phyloP scores from a whole-genome alignment of 2,329 filamentous ascomycete species.

The Colletotrichum ledebouriae region DNA sequence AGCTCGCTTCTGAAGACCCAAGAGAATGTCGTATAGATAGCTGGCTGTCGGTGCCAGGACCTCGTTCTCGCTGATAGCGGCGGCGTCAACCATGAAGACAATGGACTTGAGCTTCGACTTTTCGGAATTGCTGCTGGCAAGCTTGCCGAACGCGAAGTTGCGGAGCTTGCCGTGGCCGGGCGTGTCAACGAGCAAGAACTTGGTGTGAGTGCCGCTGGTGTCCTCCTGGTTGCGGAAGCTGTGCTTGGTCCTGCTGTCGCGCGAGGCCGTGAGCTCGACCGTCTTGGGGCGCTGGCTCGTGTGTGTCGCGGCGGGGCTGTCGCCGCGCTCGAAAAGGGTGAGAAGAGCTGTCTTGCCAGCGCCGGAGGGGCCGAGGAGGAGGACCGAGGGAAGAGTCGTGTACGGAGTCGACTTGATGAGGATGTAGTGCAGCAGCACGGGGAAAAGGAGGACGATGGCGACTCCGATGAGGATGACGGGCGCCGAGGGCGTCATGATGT shows the following conservation, averaged over 20 bases:
- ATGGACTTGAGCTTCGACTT: conserved; percentile 74
- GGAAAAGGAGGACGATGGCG: conserved; percentile 78
- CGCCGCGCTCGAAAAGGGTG: conserved; percentile 76
- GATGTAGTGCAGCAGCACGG: conserved; percentile 81
- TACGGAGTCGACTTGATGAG: conserved; percentile 78
- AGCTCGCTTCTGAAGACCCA: conserved; percentile 82
- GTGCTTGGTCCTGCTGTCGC: conserved; percentile 56
- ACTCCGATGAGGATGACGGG: conserved; percentile 76
- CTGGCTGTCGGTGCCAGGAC: conserved; percentile 79
- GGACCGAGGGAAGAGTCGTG: conserved; percentile 78
- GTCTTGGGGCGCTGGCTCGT: conserved; percentile 65
- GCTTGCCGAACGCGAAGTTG: conserved; percentile 70
- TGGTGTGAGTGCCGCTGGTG: conserved; percentile 66
- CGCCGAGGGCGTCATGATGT: conserved; percentile 70
- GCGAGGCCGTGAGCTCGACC: conserved; percentile 68
- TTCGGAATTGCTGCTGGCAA: conserved; percentile 52
- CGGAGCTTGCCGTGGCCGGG: conserved; percentile 97
- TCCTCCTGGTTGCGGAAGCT: conserved; percentile 60
- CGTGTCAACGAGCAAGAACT: conserved; percentile 86
- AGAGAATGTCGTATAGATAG: conserved; percentile 91
- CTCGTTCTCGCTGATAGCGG: conserved; percentile 71
- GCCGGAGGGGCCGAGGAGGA: conserved; percentile 85
- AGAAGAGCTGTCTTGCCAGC: conserved; percentile 90
- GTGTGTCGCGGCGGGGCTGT: conserved; percentile 61
- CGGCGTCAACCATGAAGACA: conserved; percentile 91